These are phyloP conservation scores for Apostasia ramifera DNA, from an alignment of 106 monocot genomes.

Conservation along the genomic window DNA sequence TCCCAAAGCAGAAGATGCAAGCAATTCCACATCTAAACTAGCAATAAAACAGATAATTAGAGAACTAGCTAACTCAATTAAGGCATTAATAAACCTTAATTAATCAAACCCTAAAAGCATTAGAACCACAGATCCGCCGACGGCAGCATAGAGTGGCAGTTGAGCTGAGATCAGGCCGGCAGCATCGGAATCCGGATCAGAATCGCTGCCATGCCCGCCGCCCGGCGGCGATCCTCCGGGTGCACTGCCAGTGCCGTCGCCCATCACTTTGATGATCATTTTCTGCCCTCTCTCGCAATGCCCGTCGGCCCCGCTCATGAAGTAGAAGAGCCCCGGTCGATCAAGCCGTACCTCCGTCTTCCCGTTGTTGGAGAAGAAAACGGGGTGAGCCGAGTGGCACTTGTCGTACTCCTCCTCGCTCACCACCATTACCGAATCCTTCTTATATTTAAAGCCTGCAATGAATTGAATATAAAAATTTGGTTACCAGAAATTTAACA, in stretches of 20 bases:
- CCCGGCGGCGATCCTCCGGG: not conserved
- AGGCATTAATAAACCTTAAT: no score
- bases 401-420: constrained; percentile 58
- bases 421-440: constrained; percentile 82
- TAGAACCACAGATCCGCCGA: not conserved
- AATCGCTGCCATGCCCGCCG: not conserved
- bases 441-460: constrained; percentile 70
- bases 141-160: not conserved
- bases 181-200: constrained; percentile 4
- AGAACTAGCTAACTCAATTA: no score
- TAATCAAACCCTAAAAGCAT: not conserved
- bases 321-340: constrained; percentile 62
- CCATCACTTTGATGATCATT: constrained; percentile 69
- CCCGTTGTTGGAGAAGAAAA: constrained; percentile 81
- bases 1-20: no score
- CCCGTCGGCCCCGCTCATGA: constrained; percentile 74
- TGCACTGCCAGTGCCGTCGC: constrained; percentile 2
- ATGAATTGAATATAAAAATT: no score
- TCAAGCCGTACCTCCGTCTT: constrained; percentile 34
- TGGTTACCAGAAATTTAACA: not conserved
- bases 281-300: constrained; percentile 80
- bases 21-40: no score
- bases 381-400: constrained; percentile 56
- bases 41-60: no score
- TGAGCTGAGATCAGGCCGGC: not conserved